Percentiles rank a stretch among this genome's conserved stretches.
These are phyloP conservation scores for Fusarium sulawesiense DNA, from an alignment of 2,329 filamentous ascomycete genomes.

Conservation along the genomic window DNA sequence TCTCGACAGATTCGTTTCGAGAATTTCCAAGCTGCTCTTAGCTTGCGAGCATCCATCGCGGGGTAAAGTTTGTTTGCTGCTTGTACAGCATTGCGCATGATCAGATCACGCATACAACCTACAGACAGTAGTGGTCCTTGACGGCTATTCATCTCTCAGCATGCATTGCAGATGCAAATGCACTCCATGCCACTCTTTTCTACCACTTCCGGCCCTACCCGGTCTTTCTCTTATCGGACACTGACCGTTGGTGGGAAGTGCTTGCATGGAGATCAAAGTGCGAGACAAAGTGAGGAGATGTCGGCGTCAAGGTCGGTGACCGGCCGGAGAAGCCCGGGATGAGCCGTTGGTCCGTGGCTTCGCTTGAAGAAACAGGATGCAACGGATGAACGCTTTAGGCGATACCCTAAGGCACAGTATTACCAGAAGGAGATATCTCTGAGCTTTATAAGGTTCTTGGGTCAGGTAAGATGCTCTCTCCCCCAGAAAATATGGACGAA, in stretches of 20 bases:
- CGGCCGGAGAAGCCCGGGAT: conserved; percentile 35
- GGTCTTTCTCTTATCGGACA: conserved; percentile 24
- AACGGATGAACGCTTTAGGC: conserved; percentile 23
- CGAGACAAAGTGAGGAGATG: conserved; percentile 16
- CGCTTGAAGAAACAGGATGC: conserved; percentile 19
- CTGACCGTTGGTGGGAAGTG: conserved; percentile 29
- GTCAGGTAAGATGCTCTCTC: conserved; percentile 29
- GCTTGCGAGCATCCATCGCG: conserved; percentile 17
- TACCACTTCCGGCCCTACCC: conserved; percentile 28
- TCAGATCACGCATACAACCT: conserved; percentile 23
- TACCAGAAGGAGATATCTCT: conserved; percentile 36
- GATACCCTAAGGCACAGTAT: conserved; percentile 14
- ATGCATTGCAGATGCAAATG: conserved; percentile 2
- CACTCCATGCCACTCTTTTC: conserved; percentile 12
- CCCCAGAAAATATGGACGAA: conserved; percentile 42
- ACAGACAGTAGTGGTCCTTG: not conserved
- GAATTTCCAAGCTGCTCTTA: not conserved
- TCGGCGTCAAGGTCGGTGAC: conserved; percentile 21
- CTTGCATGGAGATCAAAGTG: conserved; percentile 20
- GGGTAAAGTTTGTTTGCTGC: conserved; percentile 5
- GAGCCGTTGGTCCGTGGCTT: conserved; percentile 44
- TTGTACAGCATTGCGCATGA: conserved; percentile 20
- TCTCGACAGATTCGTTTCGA: not conserved
- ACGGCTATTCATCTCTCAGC: not conserved
- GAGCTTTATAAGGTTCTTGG: conserved; percentile 23